Percentiles rank a stretch among this genome's conserved stretches.
phyloP scores from a whole-genome alignment of 2,329 filamentous ascomycete genomes.

The Xylaria sp. region DNA sequence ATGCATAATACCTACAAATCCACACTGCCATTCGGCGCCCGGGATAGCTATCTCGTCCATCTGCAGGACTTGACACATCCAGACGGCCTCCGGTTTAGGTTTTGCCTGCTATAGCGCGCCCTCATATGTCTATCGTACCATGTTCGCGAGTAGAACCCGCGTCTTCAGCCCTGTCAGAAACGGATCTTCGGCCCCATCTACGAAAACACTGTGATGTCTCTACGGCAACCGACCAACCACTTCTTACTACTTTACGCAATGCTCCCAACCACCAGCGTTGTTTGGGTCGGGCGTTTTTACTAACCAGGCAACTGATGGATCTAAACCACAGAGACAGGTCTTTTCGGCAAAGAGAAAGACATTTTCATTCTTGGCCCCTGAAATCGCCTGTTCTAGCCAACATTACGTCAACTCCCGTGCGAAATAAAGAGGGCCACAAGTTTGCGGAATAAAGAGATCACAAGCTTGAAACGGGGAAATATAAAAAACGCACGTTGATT shows the following conservation, averaged over 20 bases:
- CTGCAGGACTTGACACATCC: not conserved
- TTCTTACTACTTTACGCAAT: slow-evolving; percentile 5
- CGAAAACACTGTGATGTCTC: not conserved
- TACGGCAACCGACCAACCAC: slow-evolving; percentile 8
- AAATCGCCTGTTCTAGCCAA: slow-evolving; percentile 10
- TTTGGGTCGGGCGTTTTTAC: not conserved
- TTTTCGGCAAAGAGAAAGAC: slow-evolving; percentile 13
- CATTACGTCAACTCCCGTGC: not conserved
- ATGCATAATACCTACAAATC: not conserved
- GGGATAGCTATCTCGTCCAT: not conserved
- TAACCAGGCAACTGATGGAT: slow-evolving; percentile 4
- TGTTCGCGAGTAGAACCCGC: slow-evolving; percentile 1
- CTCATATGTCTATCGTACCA: not conserved
- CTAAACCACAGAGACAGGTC: slow-evolving; percentile 5
- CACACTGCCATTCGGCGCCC: not conserved
- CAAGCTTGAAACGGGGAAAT: no score
- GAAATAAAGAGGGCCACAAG: no score
- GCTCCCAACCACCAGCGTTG: slow-evolving; percentile 1
- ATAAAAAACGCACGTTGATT: no score
- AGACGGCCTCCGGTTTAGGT: not conserved
- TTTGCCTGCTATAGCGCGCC: no score
- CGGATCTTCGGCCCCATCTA: slow-evolving; percentile 10
- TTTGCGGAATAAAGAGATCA: no score
- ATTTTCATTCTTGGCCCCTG: slow-evolving; percentile 10
- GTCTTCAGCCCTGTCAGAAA: slow-evolving; percentile 21